phyloP scores from a whole-genome alignment of 257 asterid species.

The Nicotiana obtusifolia region DNA sequence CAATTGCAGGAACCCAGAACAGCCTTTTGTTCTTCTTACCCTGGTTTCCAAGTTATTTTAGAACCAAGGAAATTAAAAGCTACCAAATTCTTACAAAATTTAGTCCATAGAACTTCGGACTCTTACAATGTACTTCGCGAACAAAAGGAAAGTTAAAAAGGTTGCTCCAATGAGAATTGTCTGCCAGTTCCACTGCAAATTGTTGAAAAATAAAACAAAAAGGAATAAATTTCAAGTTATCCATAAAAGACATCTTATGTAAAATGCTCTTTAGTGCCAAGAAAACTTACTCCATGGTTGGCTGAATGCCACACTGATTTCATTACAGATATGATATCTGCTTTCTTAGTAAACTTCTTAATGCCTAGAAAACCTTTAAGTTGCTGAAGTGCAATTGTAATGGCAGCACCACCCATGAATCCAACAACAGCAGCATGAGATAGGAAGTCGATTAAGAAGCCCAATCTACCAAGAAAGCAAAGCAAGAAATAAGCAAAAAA shows the following conservation, averaged over 20 bases:
- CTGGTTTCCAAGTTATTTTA: constrained; percentile 19
- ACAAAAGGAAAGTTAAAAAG: constrained; percentile 60
- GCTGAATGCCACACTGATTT: constrained; percentile 41
- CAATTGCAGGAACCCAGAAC: constrained; percentile 83
- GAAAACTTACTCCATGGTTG: constrained; percentile 40
- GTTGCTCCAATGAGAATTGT: constrained; percentile 61
- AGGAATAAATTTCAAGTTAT: background rate
- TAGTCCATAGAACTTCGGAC: background rate
- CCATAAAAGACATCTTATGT: background rate
- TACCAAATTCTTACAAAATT: background rate
- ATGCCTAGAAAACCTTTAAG: constrained; percentile 85
- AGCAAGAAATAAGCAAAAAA: background rate
- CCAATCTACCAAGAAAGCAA: constrained; percentile 44
- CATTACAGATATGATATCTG: constrained; percentile 75
- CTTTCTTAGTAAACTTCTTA: constrained; percentile 52
- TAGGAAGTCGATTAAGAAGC: constrained; percentile 82
- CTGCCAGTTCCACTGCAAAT: constrained; percentile 70
- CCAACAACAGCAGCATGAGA: constrained; percentile 97
- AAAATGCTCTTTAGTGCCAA: background rate
- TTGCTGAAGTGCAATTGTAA: constrained; percentile 88
- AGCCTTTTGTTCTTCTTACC: constrained; percentile 67
- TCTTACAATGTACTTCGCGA: constrained; percentile 54
- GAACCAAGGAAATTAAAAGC: background rate
- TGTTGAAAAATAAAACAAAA: background rate
- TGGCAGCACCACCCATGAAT: constrained; percentile 94